Percentiles rank a stretch among this genome's conserved stretches.
Conservation (phyloP, 768 basidiomycete genomes). For the Tylopilus intermedius region DNA sequence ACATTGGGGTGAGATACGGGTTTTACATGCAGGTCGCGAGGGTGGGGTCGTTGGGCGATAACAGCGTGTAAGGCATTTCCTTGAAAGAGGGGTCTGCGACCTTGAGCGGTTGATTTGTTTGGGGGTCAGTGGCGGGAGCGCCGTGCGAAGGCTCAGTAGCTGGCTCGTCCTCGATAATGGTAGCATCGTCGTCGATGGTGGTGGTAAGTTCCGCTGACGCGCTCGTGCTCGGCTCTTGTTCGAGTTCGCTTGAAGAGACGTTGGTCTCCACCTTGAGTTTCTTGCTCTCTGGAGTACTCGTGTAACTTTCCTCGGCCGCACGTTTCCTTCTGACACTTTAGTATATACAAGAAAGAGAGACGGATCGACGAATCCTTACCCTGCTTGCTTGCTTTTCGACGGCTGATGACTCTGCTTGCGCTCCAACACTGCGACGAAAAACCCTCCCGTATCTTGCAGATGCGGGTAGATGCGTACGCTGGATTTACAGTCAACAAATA, state of each 20-base stretch:
- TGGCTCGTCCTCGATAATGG: slow-evolving; percentile 2
- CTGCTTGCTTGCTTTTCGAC: slow-evolving; percentile 4
- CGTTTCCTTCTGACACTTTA: slow-evolving; percentile 40
- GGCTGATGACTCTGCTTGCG: slow-evolving; percentile 31
- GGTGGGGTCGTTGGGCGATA: slow-evolving; percentile 65
- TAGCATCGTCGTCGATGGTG: slow-evolving; percentile 2
- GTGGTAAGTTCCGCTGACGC: slow-evolving; percentile 2
- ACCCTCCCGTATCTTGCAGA: slow-evolving; percentile 93
- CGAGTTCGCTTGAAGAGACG: slow-evolving; percentile 1
- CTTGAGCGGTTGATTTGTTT: slow-evolving; percentile 9
- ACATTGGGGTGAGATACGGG: background rate
- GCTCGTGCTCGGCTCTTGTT: slow-evolving; percentile 4
- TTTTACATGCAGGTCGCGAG: slow-evolving; percentile 71
- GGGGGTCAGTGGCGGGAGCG: background rate
- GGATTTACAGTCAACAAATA: background rate
- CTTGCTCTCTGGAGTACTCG: slow-evolving; percentile 42
- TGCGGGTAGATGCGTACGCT: slow-evolving; percentile 93
- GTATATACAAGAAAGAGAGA: background rate
- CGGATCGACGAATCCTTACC: slow-evolving; percentile 7
- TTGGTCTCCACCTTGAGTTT: slow-evolving; percentile 41
- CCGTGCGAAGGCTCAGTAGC: background rate
- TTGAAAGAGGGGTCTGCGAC: slow-evolving; percentile 51
- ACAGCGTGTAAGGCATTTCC: slow-evolving; percentile 88
- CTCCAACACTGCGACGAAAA: slow-evolving; percentile 90
- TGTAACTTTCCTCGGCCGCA: slow-evolving; percentile 37